phyloP scores from a whole-genome alignment of 352 stramenopile species.

The Phytophthora kernoviae region DNA sequence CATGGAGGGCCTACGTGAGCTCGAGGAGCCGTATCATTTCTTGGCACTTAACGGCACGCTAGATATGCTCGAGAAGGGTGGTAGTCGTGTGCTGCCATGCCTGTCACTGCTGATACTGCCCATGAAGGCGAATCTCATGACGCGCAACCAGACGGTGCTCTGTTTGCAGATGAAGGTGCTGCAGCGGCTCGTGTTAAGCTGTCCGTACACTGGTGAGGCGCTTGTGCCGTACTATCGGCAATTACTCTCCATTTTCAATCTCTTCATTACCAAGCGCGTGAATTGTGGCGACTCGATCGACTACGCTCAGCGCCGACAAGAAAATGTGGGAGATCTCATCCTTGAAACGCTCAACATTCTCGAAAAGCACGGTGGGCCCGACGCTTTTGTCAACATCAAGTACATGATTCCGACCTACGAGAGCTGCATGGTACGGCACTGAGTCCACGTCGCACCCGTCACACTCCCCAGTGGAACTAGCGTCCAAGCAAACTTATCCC shows the following conservation, averaged over 20 bases:
- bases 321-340: conserved; percentile 91
- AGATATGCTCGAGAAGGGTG: conserved; percentile 83
- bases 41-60: conserved; percentile 76
- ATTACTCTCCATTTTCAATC: conserved; percentile 91
- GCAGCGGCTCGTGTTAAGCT: conserved; percentile 70
- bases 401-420: conserved; percentile 97
- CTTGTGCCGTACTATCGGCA: conserved; percentile 94
- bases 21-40: conserved; percentile 87
- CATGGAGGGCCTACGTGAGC: conserved; percentile 91
- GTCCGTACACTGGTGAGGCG: conserved; percentile 82
- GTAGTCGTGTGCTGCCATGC: conserved; percentile 63
- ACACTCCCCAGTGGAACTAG: background rate
- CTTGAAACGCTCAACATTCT: conserved; percentile 90
- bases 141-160: conserved; percentile 69
- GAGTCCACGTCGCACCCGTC: background rate
- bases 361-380: conserved; percentile 79
- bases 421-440: conserved; percentile 63
- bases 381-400: conserved; percentile 96
- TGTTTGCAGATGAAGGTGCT: conserved; percentile 83
- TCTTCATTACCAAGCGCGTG: conserved; percentile 91
- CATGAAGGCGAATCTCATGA: conserved; percentile 91
- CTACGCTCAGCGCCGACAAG: conserved; percentile 89
- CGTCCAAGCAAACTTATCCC: background rate
- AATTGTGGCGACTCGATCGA: conserved; percentile 95
- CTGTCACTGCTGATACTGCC: conserved; percentile 57